Base-by-base conservation (phyloP, 148 eudicot species). In the Talinum fruticosum region DNA sequence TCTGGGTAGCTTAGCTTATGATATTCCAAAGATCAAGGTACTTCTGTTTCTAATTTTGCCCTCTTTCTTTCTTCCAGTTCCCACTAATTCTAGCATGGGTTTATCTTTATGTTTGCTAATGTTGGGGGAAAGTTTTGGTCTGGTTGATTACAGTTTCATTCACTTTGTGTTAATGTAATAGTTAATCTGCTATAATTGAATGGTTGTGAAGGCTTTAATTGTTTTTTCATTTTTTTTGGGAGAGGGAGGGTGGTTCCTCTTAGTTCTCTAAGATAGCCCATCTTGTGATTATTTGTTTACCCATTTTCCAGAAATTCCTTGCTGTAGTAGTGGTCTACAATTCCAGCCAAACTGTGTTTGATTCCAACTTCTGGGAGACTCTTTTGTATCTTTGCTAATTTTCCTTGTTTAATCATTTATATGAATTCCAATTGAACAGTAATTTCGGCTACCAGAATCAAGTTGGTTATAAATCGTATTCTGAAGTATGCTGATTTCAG, bases 1-100 rank as follows among this genome's bases (percentile, higher is more conserved):
- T 82, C 89, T 96, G 92, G 97, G 98, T 26, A 89, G 76, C 49
- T 81, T 93, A 79, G 97, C 99, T 37, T 96, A 96, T 86, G 81
- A 70, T 71, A 93, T 96, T 30, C 88, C 97, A 19, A 84, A 71
- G 59, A 91, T 96, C 81, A 91, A 91, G 99, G 99, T 96, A 83
- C 34, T 59, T 59, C 29, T 59, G 18, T 38, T 23, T 38, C 26
- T 29, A 76, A 35, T 35, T 10, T 18, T 45, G 21, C 78, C 49
- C 51, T 15, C 61, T 15, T 41, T 33, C 51, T 66, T 36, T n/a
- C n/a, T n/a, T n/a, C n/a, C 32, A 35, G 18, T 64, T 24, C 33
- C 19, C 64, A 23, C 26, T 6, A 37, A 54, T 71, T 71, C 21
- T 51, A 6, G n/a, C 5, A 14, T 13, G 23, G 54, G 21, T 23